Conservation (phyloP, 495 filamentous ascomycete species). For the Echria macrotheca region DNA sequence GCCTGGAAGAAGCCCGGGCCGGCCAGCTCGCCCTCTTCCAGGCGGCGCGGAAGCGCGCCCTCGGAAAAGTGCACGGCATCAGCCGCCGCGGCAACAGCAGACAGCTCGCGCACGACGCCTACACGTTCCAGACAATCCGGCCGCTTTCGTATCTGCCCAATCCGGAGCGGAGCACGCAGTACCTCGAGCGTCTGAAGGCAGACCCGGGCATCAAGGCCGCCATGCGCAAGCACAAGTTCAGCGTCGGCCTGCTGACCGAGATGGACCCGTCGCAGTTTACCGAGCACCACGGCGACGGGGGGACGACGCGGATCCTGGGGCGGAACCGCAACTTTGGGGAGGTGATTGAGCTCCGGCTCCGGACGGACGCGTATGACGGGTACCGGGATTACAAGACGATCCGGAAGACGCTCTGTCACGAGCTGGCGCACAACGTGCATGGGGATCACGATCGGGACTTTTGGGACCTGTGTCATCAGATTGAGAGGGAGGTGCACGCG, state of each 20-base stretch:
- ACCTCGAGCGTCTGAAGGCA: constrained; percentile 68
- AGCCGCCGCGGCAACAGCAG: constrained; percentile 21
- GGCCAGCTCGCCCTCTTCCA: constrained; percentile 35
- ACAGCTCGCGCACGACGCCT: constrained; percentile 49
- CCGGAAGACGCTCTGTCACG: constrained; percentile 87
- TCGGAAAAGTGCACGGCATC: constrained; percentile 7
- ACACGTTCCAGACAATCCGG: constrained; percentile 76
- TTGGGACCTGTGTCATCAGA: constrained; percentile 78
- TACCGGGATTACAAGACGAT: constrained; percentile 89
- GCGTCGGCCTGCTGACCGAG: constrained; percentile 83
- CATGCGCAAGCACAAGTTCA: constrained; percentile 80
- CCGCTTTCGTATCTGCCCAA: constrained; percentile 76
- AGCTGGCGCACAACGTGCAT: constrained; percentile 88
- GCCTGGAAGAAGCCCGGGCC: constrained; percentile 39
- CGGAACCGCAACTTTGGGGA: constrained; percentile 85
- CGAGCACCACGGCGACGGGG: constrained; percentile 54
- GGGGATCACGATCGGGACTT: constrained; percentile 78
- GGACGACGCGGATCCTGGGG: constrained; percentile 70
- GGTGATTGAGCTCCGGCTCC: constrained; percentile 82
- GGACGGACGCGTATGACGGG: constrained; percentile 91
- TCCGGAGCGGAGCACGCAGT: constrained; percentile 59
- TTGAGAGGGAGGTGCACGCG: constrained; percentile 78
- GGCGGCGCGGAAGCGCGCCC: constrained; percentile 28
- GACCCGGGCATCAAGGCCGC: constrained; percentile 80
- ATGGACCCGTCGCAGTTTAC: constrained; percentile 90